phyloP scores from a whole-genome alignment of 1,139 yeast species.

The Trichomonascaceae sp. region DNA sequence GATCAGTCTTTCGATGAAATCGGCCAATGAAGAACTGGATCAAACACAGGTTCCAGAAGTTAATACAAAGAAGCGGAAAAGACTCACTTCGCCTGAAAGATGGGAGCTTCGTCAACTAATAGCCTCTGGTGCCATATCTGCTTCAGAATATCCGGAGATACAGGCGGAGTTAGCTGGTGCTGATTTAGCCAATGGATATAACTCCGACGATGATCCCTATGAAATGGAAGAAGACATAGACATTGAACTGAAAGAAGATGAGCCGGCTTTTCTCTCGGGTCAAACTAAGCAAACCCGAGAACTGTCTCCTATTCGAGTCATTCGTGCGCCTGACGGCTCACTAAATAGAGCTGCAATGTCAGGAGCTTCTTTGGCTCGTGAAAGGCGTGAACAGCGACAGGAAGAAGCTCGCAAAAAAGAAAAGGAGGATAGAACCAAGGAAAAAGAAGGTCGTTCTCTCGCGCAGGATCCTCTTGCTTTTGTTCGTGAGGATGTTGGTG shows the following conservation, averaged over 20 bases:
- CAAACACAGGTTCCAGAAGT: not conserved
- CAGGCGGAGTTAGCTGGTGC: constrained; percentile 29
- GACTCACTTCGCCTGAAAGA: constrained; percentile 76
- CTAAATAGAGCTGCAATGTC: constrained; percentile 67
- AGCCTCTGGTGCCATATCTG: constrained; percentile 68
- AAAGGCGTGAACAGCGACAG: constrained; percentile 54
- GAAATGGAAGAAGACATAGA: constrained; percentile 57
- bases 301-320: constrained; percentile 49
- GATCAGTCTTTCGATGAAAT: constrained; percentile 62
- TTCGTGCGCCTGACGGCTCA: constrained; percentile 74
- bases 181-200: constrained; percentile 29
- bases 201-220: constrained; percentile 24
- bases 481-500: constrained; percentile 14
- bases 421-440: constrained; percentile 31
- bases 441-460: constrained; percentile 30
- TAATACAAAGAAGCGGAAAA: constrained; percentile 30
- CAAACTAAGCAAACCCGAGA: constrained; percentile 42
- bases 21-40: constrained; percentile 64
- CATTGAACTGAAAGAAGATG: constrained; percentile 61
- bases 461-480: constrained; percentile 13
- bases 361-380: constrained; percentile 66
- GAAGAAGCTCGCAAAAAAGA: constrained; percentile 45
- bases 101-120: constrained; percentile 86
- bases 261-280: constrained; percentile 70
- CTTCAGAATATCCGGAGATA: constrained; percentile 67